A percentile compares a stretch with the other conserved stretches of the same genome.
Conservation (phyloP, 805 yeast genomes). For the Hanseniaspora clermontiae region DNA sequence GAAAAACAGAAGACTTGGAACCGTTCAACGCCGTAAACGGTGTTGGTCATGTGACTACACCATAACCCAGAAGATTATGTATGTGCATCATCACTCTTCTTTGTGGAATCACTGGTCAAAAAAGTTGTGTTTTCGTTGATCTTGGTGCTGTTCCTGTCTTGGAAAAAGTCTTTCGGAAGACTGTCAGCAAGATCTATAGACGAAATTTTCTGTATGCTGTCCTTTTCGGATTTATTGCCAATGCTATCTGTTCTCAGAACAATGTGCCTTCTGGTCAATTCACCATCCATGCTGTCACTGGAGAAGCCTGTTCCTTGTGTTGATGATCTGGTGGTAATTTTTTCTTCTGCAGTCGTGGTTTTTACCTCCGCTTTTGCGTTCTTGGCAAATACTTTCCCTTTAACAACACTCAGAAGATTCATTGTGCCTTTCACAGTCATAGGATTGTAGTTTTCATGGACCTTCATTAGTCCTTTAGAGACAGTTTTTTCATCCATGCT, state of each 20-base stretch:
- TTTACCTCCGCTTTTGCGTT: background rate
- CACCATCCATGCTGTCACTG: background rate
- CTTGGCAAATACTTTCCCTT: background rate
- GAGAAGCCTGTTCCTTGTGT: background rate
- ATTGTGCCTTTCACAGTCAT: background rate
- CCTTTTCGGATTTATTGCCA: background rate
- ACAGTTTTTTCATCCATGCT: background rate
- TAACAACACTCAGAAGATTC: background rate
- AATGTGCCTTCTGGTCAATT: background rate
- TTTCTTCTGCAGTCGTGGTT: background rate
- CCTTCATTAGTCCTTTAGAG: background rate
- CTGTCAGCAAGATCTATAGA: constrained; percentile 8
- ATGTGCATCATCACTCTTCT: background rate
- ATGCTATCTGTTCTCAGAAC: background rate
- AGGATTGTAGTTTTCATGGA: background rate
- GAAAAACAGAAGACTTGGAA: background rate
- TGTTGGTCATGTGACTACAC: background rate
- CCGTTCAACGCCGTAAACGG: constrained; percentile 1
- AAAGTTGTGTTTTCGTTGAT: background rate
- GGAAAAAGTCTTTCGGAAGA: constrained; percentile 12
- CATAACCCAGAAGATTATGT: background rate
- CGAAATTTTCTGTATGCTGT: background rate
- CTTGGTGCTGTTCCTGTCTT: background rate
- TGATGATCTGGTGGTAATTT: background rate
- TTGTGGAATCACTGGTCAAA: background rate